Evolutionary conservation across 345 rosid genomes (phyloP).

Genomic region (Arabis alpina): DNA sequence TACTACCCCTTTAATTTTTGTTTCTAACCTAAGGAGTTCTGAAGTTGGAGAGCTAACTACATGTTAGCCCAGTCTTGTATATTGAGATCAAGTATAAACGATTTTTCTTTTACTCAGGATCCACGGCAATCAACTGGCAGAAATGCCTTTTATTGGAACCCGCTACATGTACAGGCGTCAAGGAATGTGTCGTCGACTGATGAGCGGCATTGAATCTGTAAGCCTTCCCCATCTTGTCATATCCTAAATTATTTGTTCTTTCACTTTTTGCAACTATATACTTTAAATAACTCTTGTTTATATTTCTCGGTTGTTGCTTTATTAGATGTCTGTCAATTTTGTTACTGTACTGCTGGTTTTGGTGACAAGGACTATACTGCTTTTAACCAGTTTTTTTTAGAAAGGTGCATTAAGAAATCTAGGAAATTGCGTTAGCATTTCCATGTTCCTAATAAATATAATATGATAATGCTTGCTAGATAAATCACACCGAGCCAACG

Average conservation of each 20-base stretch:
- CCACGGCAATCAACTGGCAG: conserved; percentile 81
- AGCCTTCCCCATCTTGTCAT: conserved; percentile 30
- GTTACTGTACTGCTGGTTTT: conserved; percentile 1
- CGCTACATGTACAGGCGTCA: conserved; percentile 83
- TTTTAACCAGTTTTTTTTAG: neutral
- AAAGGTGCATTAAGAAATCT: neutral
- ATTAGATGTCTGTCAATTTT: conserved; percentile 5
- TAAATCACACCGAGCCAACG: neutral
- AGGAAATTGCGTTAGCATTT: neutral
- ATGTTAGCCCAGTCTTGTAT: no score
- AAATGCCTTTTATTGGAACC: conserved; percentile 99
- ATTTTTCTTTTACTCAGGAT: conserved; percentile 56
- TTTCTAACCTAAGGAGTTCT: no score
- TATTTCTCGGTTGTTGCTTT: conserved; percentile 5
- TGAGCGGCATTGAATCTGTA: conserved; percentile 85
- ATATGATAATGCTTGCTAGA: neutral
- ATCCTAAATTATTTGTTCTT: neutral
- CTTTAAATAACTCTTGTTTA: neutral
- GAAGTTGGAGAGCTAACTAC: no score
- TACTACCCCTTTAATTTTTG: no score
- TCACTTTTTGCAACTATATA: conserved; percentile 3
- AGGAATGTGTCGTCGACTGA: conserved; percentile 96
- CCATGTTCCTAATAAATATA: conserved; percentile 11
- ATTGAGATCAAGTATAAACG: neutral
- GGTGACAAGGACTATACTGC: neutral